Percentiles rank a stretch among this genome's conserved stretches.
Evolutionary conservation across 1,139 yeast genomes (phyloP).

Genomic region (Debaryomycetaceae sp.): DNA sequence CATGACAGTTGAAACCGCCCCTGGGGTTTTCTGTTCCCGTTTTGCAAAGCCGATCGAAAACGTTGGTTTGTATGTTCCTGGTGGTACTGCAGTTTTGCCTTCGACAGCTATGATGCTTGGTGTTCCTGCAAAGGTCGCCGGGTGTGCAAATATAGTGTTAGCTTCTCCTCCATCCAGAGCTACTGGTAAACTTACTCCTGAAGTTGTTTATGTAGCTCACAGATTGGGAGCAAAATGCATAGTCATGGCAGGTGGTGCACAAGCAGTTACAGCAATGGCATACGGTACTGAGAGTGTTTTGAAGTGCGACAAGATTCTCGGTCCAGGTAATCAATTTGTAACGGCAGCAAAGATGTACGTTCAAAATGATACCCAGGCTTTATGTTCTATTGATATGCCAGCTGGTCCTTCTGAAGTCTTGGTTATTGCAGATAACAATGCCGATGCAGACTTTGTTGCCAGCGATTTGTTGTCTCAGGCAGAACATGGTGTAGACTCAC

Average conservation of each 20-base stretch:
- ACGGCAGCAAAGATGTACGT: conserved; percentile 99
- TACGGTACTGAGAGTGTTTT: conserved; percentile 92
- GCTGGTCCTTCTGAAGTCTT: conserved; percentile 99
- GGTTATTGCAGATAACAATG: conserved; percentile 80
- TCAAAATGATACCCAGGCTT: conserved; percentile 90
- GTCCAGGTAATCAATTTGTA: conserved; percentile 98
- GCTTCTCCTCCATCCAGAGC: conserved; percentile 97
- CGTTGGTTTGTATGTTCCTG: conserved; percentile 96
- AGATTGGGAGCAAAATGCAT: conserved; percentile 89
- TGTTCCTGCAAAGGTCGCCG: conserved; percentile 98
- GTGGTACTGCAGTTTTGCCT: conserved; percentile 98
- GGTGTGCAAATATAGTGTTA: conserved; percentile 86
- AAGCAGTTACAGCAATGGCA: conserved; percentile 98
- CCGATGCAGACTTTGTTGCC: conserved; percentile 95
- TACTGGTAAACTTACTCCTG: conserved; percentile 93
- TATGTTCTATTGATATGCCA: conserved; percentile 98
- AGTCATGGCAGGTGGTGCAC: conserved; percentile 98
- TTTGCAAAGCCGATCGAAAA: conserved; percentile 92
- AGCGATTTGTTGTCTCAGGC: conserved; percentile 95
- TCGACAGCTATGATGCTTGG: conserved; percentile 98
- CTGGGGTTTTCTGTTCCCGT: conserved; percentile 92
- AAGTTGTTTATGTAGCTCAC: conserved; percentile 95
- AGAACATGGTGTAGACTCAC: conserved; percentile 98
- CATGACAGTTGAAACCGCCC: conserved; percentile 85
- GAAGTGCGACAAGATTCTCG: conserved; percentile 93